These are phyloP conservation scores for Conticribra weissflogii DNA, from an alignment of 108 stramenopile species.

Conservation along the genomic window DNA sequence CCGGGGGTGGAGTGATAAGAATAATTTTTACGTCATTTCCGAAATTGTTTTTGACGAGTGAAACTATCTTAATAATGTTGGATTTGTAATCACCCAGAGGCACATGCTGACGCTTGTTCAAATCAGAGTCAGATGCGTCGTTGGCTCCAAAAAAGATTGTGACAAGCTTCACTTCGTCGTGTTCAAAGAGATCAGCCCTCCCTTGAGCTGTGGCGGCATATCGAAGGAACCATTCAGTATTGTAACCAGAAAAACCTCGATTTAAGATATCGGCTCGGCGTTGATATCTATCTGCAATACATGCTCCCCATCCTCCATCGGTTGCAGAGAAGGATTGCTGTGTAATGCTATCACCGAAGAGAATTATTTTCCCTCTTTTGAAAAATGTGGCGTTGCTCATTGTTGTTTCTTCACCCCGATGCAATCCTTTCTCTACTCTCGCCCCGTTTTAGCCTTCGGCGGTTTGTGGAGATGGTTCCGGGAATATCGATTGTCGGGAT, in stretches of 20 bases:
- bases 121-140: slow-evolving; percentile 59
- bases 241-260: slow-evolving; percentile 80
- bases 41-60: slow-evolving; percentile 27
- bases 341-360: slow-evolving; percentile 78
- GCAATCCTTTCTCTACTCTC: no score
- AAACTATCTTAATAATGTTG: slow-evolving; percentile 58
- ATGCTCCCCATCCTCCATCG: slow-evolving; percentile 63
- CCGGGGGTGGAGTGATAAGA: slow-evolving; percentile 73
- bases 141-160: slow-evolving; percentile 83
- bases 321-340: slow-evolving; percentile 58
- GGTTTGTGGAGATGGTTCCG: neutral
- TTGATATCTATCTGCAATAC: slow-evolving; percentile 51
- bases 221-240: slow-evolving; percentile 49
- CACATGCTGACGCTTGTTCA: slow-evolving; percentile 65
- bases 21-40: slow-evolving; percentile 50
- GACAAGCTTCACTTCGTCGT: slow-evolving; percentile 22
- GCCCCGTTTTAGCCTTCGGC: no score
- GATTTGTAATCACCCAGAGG: slow-evolving; percentile 52
- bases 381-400: slow-evolving; percentile 3
- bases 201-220: slow-evolving; percentile 28
- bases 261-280: slow-evolving; percentile 74
- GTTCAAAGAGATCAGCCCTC: slow-evolving; percentile 35
- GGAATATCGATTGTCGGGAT: no score
- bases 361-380: slow-evolving; percentile 50
- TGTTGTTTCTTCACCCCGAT: no score